phyloP scores from a whole-genome alignment of 1,284 basidiomycete genomes.

The Coniophora puteana region DNA sequence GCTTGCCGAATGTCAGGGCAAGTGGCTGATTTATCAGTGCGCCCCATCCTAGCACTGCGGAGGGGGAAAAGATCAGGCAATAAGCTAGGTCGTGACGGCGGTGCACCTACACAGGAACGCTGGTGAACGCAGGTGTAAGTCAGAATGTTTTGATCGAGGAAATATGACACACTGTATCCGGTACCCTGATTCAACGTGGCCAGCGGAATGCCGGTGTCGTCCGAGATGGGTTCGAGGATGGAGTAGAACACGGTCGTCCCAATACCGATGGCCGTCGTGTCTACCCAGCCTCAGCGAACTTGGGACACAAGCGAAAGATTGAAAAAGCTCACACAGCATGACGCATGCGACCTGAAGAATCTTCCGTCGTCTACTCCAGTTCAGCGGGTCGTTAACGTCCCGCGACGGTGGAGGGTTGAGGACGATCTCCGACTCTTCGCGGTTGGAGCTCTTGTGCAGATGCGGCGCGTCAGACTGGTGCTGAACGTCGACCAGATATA shows the following conservation, averaged over 20 bases:
- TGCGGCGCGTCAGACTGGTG: slow-evolving; percentile 10
- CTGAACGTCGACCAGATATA: slow-evolving; percentile 16
- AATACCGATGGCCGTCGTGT: slow-evolving; percentile 13
- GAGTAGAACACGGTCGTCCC: slow-evolving; percentile 15
- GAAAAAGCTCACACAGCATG: slow-evolving; percentile 13
- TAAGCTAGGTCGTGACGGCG: background rate
- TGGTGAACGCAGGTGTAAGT: slow-evolving; percentile 1
- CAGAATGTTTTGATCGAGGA: background rate
- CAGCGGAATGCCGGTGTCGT: slow-evolving; percentile 14
- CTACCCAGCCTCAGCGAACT: slow-evolving; percentile 1
- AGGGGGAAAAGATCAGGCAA: background rate
- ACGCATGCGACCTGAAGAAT: slow-evolving; percentile 11
- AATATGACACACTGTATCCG: slow-evolving; percentile 11
- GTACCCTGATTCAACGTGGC: slow-evolving; percentile 15
- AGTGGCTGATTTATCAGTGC: slow-evolving; percentile 15
- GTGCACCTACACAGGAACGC: slow-evolving; percentile 14
- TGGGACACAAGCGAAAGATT: background rate
- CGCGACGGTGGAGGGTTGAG: slow-evolving; percentile 15
- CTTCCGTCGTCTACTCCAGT: slow-evolving; percentile 14
- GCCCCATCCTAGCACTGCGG: slow-evolving; percentile 14
- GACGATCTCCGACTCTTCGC: slow-evolving; percentile 12
- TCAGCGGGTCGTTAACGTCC: slow-evolving; percentile 15
- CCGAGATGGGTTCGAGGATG: slow-evolving; percentile 13
- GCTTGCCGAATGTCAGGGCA: slow-evolving; percentile 15
- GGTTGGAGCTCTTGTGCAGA: slow-evolving; percentile 6